Evolutionary conservation across 2,329 filamentous ascomycete genomes (phyloP).

Genomic region (Didymella keratinophila): DNA sequence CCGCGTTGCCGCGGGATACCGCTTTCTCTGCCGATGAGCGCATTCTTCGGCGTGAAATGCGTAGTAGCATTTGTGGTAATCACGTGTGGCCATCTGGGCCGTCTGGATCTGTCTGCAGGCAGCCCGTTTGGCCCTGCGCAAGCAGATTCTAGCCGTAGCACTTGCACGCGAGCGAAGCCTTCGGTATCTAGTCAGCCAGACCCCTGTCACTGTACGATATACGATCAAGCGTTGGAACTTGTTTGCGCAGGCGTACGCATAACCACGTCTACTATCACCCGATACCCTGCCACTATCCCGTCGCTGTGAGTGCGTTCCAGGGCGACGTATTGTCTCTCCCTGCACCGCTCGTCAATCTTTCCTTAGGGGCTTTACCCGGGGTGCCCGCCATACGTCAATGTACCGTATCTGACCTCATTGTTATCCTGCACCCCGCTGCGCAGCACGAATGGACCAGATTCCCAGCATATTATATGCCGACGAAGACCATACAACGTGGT

Average conservation of each 20-base stretch:
- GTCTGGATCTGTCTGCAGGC: slow-evolving; percentile 6
- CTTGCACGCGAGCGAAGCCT: slow-evolving; percentile 12
- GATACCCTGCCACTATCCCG: slow-evolving; percentile 11
- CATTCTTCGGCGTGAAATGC: slow-evolving; percentile 7
- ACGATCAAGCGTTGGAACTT: slow-evolving; percentile 16
- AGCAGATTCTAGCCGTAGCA: slow-evolving; percentile 7
- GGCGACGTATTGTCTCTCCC: slow-evolving; percentile 7
- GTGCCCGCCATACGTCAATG: slow-evolving; percentile 21
- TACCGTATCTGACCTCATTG: slow-evolving; percentile 21
- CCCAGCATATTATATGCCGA: slow-evolving; percentile 53
- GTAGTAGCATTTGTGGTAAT: background rate
- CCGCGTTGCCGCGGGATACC: slow-evolving; percentile 17
- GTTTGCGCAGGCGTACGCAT: slow-evolving; percentile 17
- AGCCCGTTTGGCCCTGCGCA: slow-evolving; percentile 11
- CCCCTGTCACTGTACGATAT: slow-evolving; percentile 19
- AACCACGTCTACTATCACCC: slow-evolving; percentile 9
- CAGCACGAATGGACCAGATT: slow-evolving; percentile 52
- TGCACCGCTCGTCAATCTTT: slow-evolving; percentile 10
- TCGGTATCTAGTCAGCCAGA: slow-evolving; percentile 16
- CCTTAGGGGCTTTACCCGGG: slow-evolving; percentile 3
- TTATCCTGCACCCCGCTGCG: slow-evolving; percentile 19
- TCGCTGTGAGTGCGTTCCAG: slow-evolving; percentile 6
- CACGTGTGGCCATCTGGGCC: slow-evolving; percentile 8
- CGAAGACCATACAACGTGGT: slow-evolving; percentile 55
- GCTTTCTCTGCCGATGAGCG: slow-evolving; percentile 13